Conservation (phyloP, 116 monocot genomes). For the Dioscorea cayenensis region DNA sequence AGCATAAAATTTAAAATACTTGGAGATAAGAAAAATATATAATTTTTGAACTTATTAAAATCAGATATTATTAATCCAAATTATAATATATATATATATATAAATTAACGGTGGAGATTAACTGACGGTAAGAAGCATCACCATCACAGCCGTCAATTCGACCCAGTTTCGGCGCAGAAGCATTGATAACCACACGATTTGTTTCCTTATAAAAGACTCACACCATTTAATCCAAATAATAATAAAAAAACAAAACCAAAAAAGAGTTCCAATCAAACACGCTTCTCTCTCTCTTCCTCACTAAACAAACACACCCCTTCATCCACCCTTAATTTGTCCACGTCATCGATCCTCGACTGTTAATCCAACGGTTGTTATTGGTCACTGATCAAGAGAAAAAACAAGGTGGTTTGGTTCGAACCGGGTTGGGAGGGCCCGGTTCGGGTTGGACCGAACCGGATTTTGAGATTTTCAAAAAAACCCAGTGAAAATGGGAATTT, state of each 20-base stretch:
- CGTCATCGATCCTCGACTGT: slow-evolving; percentile 43
- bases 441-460: background rate
- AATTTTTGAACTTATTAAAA: no score
- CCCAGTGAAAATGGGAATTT: background rate
- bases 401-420: background rate
- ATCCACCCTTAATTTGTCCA: slow-evolving; percentile 14
- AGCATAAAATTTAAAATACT: no score
- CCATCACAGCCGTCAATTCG: background rate
- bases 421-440: background rate
- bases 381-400: background rate
- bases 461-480: background rate
- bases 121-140: background rate
- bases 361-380: slow-evolving; percentile 20
- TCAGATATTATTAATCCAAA: no score
- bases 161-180: no score
- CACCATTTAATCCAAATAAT: background rate
- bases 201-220: background rate
- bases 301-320: background rate
- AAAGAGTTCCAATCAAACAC: background rate
- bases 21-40: no score
- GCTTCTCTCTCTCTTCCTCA: background rate
- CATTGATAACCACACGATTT: background rate
- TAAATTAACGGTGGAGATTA: background rate
- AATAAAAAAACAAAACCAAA: background rate
- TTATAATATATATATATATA: no score